Percentiles rank a stretch among this genome's conserved stretches.
Evolutionary conservation across 116 monocot genomes (phyloP).

Genomic region (Zostera marina): DNA sequence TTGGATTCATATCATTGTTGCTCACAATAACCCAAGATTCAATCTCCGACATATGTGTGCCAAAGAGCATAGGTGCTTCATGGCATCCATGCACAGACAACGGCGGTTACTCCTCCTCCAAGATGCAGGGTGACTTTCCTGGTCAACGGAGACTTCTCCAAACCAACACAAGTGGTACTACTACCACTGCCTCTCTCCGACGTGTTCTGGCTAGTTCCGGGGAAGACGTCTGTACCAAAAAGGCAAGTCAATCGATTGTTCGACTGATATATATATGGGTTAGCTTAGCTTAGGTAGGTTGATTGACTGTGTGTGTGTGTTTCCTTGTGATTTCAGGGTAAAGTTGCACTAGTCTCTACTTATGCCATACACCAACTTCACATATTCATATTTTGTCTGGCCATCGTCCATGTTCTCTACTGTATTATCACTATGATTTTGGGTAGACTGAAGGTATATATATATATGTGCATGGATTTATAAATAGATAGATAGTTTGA

Average conservation of each 20-base stretch:
- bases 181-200: not conserved
- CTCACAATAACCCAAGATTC: constrained; percentile 24
- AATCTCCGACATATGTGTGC: constrained; percentile 29
- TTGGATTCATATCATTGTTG: constrained; percentile 30
- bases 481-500: no score
- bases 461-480: no score
- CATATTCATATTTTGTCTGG: no score
- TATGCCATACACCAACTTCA: constrained; percentile 30
- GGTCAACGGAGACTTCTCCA: constrained; percentile 9
- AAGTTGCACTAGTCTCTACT: constrained; percentile 27
- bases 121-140: not conserved
- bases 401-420: constrained; percentile 6
- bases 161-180: not conserved
- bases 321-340: constrained; percentile 14
- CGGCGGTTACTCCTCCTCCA: not conserved
- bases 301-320: not conserved
- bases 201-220: not conserved
- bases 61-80: constrained; percentile 17
- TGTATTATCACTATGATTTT: constrained; percentile 24
- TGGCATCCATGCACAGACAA: constrained; percentile 25
- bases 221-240: not conserved
- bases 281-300: not conserved
- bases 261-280: not conserved
- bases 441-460: constrained; percentile 26
- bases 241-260: not conserved